Evolutionary conservation across 108 stramenopile genomes (phyloP).

Genomic region (Pseudonitzschia multiseries): DNA sequence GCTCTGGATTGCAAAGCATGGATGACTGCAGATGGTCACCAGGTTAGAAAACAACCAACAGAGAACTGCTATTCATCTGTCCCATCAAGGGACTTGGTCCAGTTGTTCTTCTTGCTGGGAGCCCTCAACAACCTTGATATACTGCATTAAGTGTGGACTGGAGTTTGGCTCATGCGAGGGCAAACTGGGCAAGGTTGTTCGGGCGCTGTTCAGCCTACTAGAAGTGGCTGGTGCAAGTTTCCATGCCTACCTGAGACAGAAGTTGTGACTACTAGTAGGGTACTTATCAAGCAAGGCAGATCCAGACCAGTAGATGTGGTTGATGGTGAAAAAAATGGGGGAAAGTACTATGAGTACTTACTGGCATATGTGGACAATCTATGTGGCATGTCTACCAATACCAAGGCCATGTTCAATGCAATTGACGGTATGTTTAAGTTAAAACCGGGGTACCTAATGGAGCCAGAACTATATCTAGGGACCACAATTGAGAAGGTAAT

Average conservation of each 20-base stretch:
- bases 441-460: too few relatives aligned
- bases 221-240: constrained; percentile 24
- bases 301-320: constrained; percentile 35
- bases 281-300: constrained; percentile 31
- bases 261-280: constrained; percentile 8
- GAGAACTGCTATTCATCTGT: constrained; percentile 45
- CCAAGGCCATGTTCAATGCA: too few relatives aligned
- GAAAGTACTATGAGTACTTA: too few relatives aligned
- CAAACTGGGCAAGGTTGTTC: constrained; percentile 25
- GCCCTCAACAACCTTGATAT: constrained; percentile 38
- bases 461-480: too few relatives aligned
- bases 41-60: constrained; percentile 34
- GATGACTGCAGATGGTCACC: constrained; percentile 41
- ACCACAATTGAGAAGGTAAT: too few relatives aligned
- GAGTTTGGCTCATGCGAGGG: constrained; percentile 38
- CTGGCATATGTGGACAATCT: too few relatives aligned
- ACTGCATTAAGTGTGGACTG: constrained; percentile 19
- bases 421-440: too few relatives aligned
- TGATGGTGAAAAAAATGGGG: constrained; percentile 5
- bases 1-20: constrained; percentile 28
- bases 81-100: constrained; percentile 44
- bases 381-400: too few relatives aligned
- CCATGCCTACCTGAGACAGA: constrained; percentile 10
- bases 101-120: constrained; percentile 40
- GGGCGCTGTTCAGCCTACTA: constrained; percentile 52